Percentiles rank a stretch among this genome's conserved stretches.
phyloP scores from a whole-genome alignment of 176 grass and related monocot genomes.

The Raddia distichophylla region DNA sequence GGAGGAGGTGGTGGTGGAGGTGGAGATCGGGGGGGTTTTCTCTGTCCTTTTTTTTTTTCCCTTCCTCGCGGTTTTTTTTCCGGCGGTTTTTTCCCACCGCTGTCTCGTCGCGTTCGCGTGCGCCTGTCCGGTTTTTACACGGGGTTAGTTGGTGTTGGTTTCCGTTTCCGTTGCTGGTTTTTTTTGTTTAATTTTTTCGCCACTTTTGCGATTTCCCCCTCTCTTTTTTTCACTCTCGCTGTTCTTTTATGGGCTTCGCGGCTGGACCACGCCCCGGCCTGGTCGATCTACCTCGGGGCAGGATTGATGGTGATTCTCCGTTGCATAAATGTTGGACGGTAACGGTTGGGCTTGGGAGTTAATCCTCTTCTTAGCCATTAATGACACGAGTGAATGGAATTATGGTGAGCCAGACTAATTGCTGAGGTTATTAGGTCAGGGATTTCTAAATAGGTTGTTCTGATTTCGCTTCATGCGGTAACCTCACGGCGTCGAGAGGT shows the following conservation, averaged over 20 bases:
- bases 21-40: slow-evolving; percentile 46
- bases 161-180: background rate
- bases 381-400: background rate
- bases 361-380: background rate
- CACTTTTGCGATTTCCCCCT: background rate
- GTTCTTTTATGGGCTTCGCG: background rate
- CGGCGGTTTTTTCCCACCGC: slow-evolving; percentile 36
- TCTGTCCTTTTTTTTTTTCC: background rate
- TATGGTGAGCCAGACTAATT: background rate
- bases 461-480: too few relatives aligned
- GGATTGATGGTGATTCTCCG: background rate
- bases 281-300: background rate
- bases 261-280: background rate
- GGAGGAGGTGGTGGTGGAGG: background rate
- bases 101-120: slow-evolving; percentile 26
- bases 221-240: background rate
- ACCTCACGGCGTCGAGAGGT: too few relatives aligned
- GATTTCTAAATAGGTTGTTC: too few relatives aligned
- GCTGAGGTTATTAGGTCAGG: background rate
- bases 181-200: too few relatives aligned
- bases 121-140: slow-evolving; percentile 41
- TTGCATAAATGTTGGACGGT: slow-evolving; percentile 19
- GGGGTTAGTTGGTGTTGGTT: slow-evolving; percentile 8
- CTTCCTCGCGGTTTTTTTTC: background rate
- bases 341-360: slow-evolving; percentile 1